A percentile compares a stretch with the other conserved stretches of the same genome.
These are phyloP conservation scores for Magnolia sinica DNA, from an alignment of 164 flowering plant species.

Conservation along the genomic window DNA sequence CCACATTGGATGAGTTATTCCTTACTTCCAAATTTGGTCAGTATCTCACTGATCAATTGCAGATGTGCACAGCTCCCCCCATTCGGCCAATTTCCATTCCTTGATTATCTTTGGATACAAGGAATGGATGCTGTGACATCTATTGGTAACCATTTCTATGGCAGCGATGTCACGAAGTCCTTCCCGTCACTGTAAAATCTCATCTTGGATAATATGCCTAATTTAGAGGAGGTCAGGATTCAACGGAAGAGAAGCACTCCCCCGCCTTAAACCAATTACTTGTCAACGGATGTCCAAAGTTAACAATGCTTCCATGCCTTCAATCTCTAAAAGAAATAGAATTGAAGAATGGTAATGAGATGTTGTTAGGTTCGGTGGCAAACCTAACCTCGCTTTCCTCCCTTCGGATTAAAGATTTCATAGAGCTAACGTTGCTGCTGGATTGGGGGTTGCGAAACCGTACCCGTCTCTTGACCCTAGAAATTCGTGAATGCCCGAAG, in stretches of 20 bases:
- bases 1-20: not conserved
- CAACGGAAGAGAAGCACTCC: not conserved
- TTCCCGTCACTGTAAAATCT: not conserved
- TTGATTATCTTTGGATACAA: conserved; percentile 9
- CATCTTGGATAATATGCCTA: not conserved
- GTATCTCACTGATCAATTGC: conserved; percentile 9
- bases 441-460: not conserved
- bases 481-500: too few species aligned
- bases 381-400: too few species aligned
- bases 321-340: not conserved
- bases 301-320: too few species aligned
- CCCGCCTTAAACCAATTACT: too few species aligned
- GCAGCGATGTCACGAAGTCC: not conserved
- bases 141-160: not conserved
- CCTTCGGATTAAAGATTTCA: not conserved
- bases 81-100: conserved; percentile 21
- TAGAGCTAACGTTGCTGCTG: not conserved
- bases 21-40: not conserved
- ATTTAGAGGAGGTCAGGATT: not conserved
- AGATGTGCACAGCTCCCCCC: conserved; percentile 14
- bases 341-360: not conserved
- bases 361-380: too few species aligned
- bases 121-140: conserved; percentile 11
- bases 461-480: too few species aligned
- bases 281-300: too few species aligned